phyloP scores from a whole-genome alignment of 2,329 filamentous ascomycete genomes.

The Cladosporium sp. region DNA sequence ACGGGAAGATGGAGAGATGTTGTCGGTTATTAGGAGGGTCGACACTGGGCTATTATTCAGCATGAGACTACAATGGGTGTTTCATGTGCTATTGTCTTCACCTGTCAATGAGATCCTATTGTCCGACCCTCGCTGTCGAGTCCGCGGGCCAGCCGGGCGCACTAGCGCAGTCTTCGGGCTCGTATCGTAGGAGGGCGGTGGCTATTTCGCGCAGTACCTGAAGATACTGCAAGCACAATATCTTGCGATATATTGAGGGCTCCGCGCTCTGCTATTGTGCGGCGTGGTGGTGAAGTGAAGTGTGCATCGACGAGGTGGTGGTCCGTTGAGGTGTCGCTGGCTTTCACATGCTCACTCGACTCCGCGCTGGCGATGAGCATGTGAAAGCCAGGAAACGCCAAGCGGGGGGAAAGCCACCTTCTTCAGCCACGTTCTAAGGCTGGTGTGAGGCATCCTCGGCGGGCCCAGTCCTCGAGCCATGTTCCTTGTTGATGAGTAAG shows the following conservation, averaged over 20 bases:
- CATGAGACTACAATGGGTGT: conserved; percentile 2
- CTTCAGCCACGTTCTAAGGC: not conserved
- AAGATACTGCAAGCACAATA: too few species aligned
- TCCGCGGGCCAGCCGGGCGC: conserved; percentile 7
- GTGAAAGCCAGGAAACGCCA: not conserved
- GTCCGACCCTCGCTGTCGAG: conserved; percentile 6
- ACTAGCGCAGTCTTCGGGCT: not conserved
- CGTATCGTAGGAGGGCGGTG: too few species aligned
- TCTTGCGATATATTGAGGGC: too few species aligned
- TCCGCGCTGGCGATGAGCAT: not conserved
- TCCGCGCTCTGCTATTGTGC: not conserved
- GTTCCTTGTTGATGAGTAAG: too few species aligned
- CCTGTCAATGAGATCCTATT: conserved; percentile 7
- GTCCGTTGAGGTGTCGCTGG: conserved; percentile 7
- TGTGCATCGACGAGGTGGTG: conserved; percentile 7
- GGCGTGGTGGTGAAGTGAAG: conserved; percentile 4
- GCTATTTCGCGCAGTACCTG: too few species aligned
- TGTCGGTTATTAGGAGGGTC: not conserved
- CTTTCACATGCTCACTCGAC: conserved; percentile 11
- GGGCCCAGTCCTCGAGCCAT: too few species aligned
- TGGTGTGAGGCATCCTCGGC: too few species aligned
- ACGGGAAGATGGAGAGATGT: not conserved
- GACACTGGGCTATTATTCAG: not conserved
- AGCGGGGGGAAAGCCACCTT: not conserved
- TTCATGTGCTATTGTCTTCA: conserved; percentile 11